A percentile compares a stretch with the other conserved stretches of the same genome.
phyloP scores from a whole-genome alignment of 768 basidiomycete genomes.

The Gloeostereum incarnatum region DNA sequence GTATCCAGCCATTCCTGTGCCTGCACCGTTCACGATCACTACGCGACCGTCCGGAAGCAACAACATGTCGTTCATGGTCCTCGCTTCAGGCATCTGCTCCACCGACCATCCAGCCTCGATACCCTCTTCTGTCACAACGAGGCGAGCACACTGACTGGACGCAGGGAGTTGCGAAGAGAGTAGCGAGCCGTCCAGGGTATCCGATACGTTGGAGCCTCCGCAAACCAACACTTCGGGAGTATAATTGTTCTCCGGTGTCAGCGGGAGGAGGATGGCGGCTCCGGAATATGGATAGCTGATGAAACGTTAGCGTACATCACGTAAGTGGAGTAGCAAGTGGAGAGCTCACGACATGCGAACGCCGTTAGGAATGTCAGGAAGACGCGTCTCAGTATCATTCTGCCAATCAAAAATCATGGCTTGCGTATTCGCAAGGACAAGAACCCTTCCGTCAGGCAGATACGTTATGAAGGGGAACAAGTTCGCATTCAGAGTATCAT shows the following conservation, averaged over 20 bases:
- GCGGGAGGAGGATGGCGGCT: constrained; percentile 15
- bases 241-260: constrained; percentile 18
- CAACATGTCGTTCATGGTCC: constrained; percentile 11
- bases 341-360: constrained; percentile 10
- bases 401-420: constrained; percentile 18
- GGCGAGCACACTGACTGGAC: constrained; percentile 17
- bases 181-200: constrained; percentile 7
- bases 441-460: constrained; percentile 14
- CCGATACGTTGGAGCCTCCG: constrained; percentile 16
- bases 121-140: constrained; percentile 15
- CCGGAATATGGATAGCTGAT: constrained; percentile 13
- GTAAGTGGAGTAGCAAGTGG: background rate
- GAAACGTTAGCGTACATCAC: constrained; percentile 4
- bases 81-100: constrained; percentile 18
- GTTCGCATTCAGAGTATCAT: constrained; percentile 11
- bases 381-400: constrained; percentile 13
- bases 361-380: constrained; percentile 18
- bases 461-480: constrained; percentile 13
- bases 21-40: constrained; percentile 17
- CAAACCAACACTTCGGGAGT: constrained; percentile 18
- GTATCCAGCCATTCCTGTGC: constrained; percentile 13
- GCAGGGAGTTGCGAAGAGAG: constrained; percentile 15
- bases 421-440: constrained; percentile 15
- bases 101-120: constrained; percentile 18
- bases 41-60: constrained; percentile 19